Evolutionary conservation across 1,284 basidiomycete species (phyloP).

Genomic region (Wolfiporia cocos): DNA sequence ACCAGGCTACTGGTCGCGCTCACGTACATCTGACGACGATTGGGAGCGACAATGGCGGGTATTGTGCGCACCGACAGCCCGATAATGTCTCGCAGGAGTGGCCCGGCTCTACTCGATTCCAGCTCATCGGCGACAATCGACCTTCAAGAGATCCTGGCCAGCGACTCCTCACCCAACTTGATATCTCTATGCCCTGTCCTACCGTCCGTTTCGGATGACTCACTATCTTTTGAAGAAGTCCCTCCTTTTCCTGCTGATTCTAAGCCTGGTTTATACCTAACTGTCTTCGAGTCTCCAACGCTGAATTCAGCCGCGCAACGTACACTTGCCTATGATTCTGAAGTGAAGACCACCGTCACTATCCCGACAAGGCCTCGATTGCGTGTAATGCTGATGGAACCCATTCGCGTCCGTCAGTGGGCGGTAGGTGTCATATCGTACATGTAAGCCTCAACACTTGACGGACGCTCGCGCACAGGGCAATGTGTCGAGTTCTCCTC

Average conservation of each 20-base stretch:
- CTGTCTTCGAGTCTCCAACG: slow-evolving; percentile 16
- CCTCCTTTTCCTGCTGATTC: slow-evolving; percentile 25
- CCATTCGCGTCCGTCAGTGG: slow-evolving; percentile 45
- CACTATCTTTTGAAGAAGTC: slow-evolving; percentile 21
- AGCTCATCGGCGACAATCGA: slow-evolving; percentile 17
- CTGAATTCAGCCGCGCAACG: slow-evolving; percentile 7
- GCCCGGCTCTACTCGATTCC: too few species aligned
- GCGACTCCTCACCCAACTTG: slow-evolving; percentile 19
- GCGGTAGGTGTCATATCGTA: slow-evolving; percentile 32
- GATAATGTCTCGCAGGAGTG: too few species aligned
- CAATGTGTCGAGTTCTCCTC: slow-evolving; percentile 27
- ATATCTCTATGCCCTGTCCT: slow-evolving; percentile 23
- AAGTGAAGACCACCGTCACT: slow-evolving; percentile 26
- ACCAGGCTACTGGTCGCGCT: too few species aligned
- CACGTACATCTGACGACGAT: too few species aligned
- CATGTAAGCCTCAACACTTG: neutral
- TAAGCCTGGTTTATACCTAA: slow-evolving; percentile 13
- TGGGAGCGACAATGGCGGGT: too few species aligned
- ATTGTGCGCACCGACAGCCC: too few species aligned
- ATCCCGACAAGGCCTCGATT: slow-evolving; percentile 49
- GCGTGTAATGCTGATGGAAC: slow-evolving; percentile 42
- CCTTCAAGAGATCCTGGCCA: slow-evolving; percentile 15
- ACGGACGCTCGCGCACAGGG: slow-evolving; percentile 16
- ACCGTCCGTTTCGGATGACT: slow-evolving; percentile 20
- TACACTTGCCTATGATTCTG: neutral